Conservation (phyloP, 768 basidiomycete genomes). For the Panaeolus papilionaceus region DNA sequence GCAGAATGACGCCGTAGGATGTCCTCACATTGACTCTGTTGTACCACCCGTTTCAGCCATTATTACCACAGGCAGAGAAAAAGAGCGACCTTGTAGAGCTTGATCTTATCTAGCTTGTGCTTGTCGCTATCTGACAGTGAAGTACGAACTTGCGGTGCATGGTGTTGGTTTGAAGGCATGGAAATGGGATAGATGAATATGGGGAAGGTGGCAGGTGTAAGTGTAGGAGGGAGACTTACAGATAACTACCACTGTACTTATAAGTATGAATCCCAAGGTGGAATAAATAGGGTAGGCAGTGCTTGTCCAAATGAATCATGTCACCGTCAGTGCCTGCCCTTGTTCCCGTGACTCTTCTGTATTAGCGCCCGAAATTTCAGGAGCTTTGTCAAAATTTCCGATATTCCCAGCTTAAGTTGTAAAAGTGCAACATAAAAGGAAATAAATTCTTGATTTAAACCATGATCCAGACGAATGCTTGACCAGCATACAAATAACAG, state of each 20-base stretch:
- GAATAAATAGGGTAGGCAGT: not conserved
- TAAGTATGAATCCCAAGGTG: not conserved
- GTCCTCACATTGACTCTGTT: not conserved
- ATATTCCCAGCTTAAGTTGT: not conserved
- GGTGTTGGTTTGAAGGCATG: not conserved
- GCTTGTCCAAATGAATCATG: not conserved
- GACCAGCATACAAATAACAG: not conserved
- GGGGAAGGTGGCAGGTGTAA: not conserved
- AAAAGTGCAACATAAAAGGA: not conserved
- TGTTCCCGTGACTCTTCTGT: not conserved
- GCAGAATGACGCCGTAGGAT: not conserved
- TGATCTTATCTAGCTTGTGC: constrained; percentile 6
- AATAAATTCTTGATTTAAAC: too few species aligned
- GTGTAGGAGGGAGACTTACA: not conserved
- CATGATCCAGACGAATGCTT: not conserved
- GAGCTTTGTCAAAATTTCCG: not conserved
- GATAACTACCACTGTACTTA: not conserved
- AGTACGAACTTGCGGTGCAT: not conserved
- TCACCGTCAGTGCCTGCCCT: too few species aligned
- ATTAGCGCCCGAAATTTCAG: not conserved
- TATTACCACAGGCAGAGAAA: too few species aligned
- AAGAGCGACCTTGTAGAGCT: not conserved
- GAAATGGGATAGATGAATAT: not conserved
- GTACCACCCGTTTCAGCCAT: not conserved
- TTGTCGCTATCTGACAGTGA: not conserved